phyloP scores from a whole-genome alignment of 2,329 filamentous ascomycete species.

The Trichoderma sp. region DNA sequence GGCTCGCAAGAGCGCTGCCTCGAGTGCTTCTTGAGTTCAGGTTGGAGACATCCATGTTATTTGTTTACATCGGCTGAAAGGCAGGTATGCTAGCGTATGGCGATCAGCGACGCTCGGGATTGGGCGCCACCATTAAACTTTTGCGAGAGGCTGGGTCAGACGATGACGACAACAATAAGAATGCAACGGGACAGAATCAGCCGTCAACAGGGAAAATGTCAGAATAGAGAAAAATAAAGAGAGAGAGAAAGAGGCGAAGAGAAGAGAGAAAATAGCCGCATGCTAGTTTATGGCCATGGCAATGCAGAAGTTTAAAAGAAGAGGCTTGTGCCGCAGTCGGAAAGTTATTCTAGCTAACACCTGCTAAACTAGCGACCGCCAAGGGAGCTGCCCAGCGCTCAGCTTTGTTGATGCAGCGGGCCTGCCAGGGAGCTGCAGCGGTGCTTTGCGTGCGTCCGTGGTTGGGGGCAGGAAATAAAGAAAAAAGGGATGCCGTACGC shows the following conservation, averaged over 20 bases:
- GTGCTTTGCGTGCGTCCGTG: constrained; percentile 38
- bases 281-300: not conserved
- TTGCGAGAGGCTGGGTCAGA: not conserved
- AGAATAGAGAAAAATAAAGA: not conserved
- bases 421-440: constrained; percentile 13
- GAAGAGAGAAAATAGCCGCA: not conserved
- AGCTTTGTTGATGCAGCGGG: constrained; percentile 1
- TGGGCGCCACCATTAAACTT: constrained; percentile 22
- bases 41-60: constrained; percentile 20
- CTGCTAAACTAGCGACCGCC: constrained; percentile 5
- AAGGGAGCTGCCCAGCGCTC: constrained; percentile 22
- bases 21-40: constrained; percentile 11
- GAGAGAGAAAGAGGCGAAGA: not conserved
- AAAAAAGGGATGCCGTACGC: not conserved
- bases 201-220: not conserved
- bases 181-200: not conserved
- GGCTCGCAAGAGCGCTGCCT: constrained; percentile 25
- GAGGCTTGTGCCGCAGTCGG: constrained; percentile 13
- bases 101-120: constrained; percentile 21
- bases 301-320: constrained; percentile 8
- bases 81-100: constrained; percentile 24
- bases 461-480: not conserved
- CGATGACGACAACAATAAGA: constrained; percentile 4
- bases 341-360: constrained; percentile 7
- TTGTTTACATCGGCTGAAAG: constrained; percentile 31